Evolutionary conservation across 1,139 yeast species (phyloP), one percentile per base, ranked within the genome.

Genomic region (Suhomyces bolitotheri): DNA sequence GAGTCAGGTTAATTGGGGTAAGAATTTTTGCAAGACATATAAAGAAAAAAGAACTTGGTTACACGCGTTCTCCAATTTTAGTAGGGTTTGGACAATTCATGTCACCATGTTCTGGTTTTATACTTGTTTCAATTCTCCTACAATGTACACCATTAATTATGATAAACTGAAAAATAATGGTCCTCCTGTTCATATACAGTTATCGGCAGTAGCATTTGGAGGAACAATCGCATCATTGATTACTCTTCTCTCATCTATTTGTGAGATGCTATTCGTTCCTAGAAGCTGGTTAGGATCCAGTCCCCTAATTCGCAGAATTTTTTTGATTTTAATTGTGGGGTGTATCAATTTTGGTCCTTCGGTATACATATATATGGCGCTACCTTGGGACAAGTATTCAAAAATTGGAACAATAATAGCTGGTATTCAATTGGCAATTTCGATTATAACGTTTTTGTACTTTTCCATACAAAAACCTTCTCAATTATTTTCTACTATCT

Each of bases 101-200:
- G 53, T 78, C 19, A 63, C 78, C 0, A 58, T 73, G 39, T 80
- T 78, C 47, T 36, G 40, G 40, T 36, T 29, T 12, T 36, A 21
- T 51, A 84, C 94, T 1, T 69, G 82, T 27, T 82, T 82, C 55
- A 86, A 87, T 55, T 74, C 95, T 0, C 89, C 95, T 0, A 71
- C 89, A 0, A 61, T 88, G 14, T 88, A 85, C 57, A 86, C 95
- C 1, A 64, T 63, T 32, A 60, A 78, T 38, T 86, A 82, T 52
- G 55, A 61, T 31, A 83, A 79, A 39, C 54, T 73, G 22, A 52
- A 78, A 34, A 75, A 85, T 47, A 80, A 79, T 41, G 79, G 71
- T 26, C 95, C 95, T 1, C 73, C 82, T 0, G 53, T 68, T 4
- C 94, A 83, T 47, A 73, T 80, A 0, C 68, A 75, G 31, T 64